Base-by-base conservation (phyloP, 2,329 filamentous ascomycete genomes). In the Neonectria magnoliae region DNA sequence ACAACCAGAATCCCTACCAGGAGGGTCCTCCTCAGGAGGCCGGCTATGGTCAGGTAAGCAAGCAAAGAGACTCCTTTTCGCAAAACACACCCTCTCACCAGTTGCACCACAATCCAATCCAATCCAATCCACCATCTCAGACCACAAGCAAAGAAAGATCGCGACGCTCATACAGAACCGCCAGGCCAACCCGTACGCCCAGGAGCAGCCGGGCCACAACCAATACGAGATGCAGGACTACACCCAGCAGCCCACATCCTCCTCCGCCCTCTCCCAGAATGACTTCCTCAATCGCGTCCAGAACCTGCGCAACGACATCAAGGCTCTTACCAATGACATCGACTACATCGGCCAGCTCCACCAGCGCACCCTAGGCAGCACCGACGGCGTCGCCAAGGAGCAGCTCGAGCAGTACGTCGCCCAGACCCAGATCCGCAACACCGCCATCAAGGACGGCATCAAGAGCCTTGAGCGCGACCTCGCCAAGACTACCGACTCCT, bases 391-490 rank as follows among this genome's bases (percentile, higher is more conserved):
- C 41, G 83, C 85, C 54, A 81, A 81, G 57, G 79, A 83, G 53
- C 86, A 89, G 78, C 84, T 93, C 25, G 90, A 94, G 78, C 83
- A 86, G 72, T 84, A 91, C 57, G 87, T 93, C 61, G 83, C 89
- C 50, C 84, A 92, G 71, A 93, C 91, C 5, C 90, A 93, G 77
- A 81, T 89, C 68, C 86, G 90, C 74, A 93, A 92, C 81, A 89
- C 87, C n/a, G 84, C 87, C 68, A 93, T 95, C 83, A 90, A 91
- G 76, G 90, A 93, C 75, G 89, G 92, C 80, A 92, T 95, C 82
- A 92, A 92, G 79, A 87, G 86, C 71, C 84, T 95, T 59, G 91
- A 94, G 80, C 83, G 81, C 65, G 92, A 95, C 77, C 87, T 90
- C 50, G 82, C 85, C 76, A 88, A 88, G 77, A 91, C 90, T 20